A percentile compares a stretch with the other conserved stretches of the same genome.
phyloP scores from a whole-genome alignment of 805 yeast genomes.

The Candida takata region DNA sequence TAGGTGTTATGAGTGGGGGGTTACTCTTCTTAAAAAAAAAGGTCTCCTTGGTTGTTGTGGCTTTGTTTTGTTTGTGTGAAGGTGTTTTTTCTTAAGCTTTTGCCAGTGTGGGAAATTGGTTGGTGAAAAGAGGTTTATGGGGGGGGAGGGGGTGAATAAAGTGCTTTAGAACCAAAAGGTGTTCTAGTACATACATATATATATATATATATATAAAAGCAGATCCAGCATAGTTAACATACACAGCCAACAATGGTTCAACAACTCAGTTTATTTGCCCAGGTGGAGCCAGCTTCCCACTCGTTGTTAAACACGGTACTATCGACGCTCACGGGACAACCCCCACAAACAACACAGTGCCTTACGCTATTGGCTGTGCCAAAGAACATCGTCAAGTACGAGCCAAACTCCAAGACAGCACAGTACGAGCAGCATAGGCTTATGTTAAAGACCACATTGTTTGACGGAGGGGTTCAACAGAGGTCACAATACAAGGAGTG shows the following conservation, averaged over 20 bases:
- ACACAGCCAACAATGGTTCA: slow-evolving; percentile 23
- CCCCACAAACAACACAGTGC: slow-evolving; percentile 8
- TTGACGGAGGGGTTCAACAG: slow-evolving; percentile 2
- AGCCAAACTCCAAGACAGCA: slow-evolving; percentile 22
- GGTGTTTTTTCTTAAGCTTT: too few species aligned
- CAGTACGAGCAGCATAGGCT: slow-evolving; percentile 23
- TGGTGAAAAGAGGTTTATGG: too few species aligned
- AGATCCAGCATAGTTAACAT: too few species aligned
- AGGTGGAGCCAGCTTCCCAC: slow-evolving; percentile 11
- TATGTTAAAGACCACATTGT: slow-evolving; percentile 14
- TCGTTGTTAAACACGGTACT: slow-evolving; percentile 17
- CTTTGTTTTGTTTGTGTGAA: too few species aligned
- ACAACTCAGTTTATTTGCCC: slow-evolving; percentile 21
- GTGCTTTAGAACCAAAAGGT: too few species aligned
- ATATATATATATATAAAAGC: too few species aligned
- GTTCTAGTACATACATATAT: too few species aligned
- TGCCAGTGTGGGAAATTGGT: too few species aligned
- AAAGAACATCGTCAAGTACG: slow-evolving; percentile 20
- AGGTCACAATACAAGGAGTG: slow-evolving; percentile 29
- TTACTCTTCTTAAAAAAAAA: too few species aligned
- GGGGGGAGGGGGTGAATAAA: too few species aligned
- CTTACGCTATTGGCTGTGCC: slow-evolving; percentile 18
- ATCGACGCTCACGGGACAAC: slow-evolving; percentile 18
- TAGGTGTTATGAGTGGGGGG: too few species aligned
- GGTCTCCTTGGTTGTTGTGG: background rate